phyloP scores from a whole-genome alignment of 1,139 yeast species.

The Pichia terricola region DNA sequence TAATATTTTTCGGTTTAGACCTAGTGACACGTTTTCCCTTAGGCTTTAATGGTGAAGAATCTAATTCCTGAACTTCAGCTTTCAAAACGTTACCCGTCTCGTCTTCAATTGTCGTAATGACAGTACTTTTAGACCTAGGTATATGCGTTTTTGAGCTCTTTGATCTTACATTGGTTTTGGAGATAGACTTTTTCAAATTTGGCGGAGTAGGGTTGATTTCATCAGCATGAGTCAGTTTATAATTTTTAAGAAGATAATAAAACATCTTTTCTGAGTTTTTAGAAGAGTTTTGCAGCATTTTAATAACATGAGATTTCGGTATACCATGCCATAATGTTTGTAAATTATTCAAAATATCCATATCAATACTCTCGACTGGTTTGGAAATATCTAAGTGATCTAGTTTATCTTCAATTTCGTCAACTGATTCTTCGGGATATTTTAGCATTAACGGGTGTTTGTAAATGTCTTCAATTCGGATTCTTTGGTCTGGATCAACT shows the following conservation, averaged over 20 bases:
- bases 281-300: slow-evolving; percentile 45
- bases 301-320: slow-evolving; percentile 45
- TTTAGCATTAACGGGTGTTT: slow-evolving; percentile 66
- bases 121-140: slow-evolving; percentile 31
- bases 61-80: slow-evolving; percentile 14
- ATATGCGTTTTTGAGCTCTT: not conserved
- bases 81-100: slow-evolving; percentile 28
- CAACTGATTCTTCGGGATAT: slow-evolving; percentile 30
- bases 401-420: slow-evolving; percentile 24
- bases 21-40: slow-evolving; percentile 3
- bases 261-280: slow-evolving; percentile 68
- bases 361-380: slow-evolving; percentile 37
- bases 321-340: slow-evolving; percentile 71
- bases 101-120: slow-evolving; percentile 34
- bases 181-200: slow-evolving; percentile 7
- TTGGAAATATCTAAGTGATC: slow-evolving; percentile 24
- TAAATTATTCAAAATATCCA: slow-evolving; percentile 55
- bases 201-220: slow-evolving; percentile 1
- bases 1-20: slow-evolving; percentile 10
- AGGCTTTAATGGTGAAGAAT: slow-evolving; percentile 6
- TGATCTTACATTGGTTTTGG: slow-evolving; percentile 1
- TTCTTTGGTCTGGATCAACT: slow-evolving; percentile 70
- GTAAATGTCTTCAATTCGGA: slow-evolving; percentile 66
- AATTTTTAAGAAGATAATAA: slow-evolving; percentile 53
- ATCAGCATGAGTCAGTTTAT: slow-evolving; percentile 36